Evolutionary conservation across 2,329 filamentous ascomycete species (phyloP), one percentile per base, ranked within the genome.

Genomic region (Penicillium sp.): DNA sequence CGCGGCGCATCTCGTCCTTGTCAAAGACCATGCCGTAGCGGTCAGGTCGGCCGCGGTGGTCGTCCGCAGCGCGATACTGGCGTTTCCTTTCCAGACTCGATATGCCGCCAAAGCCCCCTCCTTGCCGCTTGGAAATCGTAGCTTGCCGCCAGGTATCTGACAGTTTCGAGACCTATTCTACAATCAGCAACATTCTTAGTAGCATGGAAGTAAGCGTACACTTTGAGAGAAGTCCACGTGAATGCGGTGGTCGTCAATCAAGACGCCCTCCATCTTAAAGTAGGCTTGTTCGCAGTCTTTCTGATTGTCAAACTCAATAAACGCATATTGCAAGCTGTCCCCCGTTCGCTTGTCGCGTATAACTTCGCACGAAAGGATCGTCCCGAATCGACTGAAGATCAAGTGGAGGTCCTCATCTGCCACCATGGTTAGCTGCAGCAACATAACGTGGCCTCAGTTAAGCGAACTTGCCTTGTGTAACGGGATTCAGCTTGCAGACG

Each of bases 151-250:
- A 99, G 16, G 87, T 86, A 61, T 96, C 90, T 47, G 91, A 94
- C 7, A 99, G 77, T 69, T 91, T 93, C 60, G 83, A 86, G 11
- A 88, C 77, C 77, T 78, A 59, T 12, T 21, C 30, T n/a, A 51
- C n/a, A 48, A 28, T 68, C 54, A 74, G 65, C 47, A 61, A 60
- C 40, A 20, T 18, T 21, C 46, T n/a, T 9, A 35, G 33, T 40
- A 43, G 33, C n/a, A n/a, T n/a, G n/a, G n/a, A n/a, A 42, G 28
- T 33, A 21, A 20, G 63, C 86, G 83, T 60, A 92, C 94, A 69
- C 91, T 96, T 76, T 99, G 94, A 11, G 92, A 97, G 74, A 99
- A 99, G 75, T 99, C 94, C 56, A 99, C 94, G 68, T 99, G 94
- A 61, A 99, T 99, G 43, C 94, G 87, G 62, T 96, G 90, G 66